phyloP scores from a whole-genome alignment of 1,139 yeast species.

The Candida sojae region DNA sequence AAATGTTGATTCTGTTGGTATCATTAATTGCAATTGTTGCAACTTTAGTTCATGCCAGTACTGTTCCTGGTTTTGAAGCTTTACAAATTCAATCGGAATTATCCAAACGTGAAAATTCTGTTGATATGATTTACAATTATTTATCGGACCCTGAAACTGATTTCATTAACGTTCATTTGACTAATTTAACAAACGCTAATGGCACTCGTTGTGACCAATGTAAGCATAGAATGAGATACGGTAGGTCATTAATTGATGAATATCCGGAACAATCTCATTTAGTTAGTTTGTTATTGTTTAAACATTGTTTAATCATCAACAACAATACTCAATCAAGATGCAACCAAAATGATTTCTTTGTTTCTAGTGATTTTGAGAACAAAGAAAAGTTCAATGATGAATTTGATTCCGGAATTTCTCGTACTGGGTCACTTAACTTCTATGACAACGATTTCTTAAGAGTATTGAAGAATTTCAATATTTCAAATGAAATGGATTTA shows the following conservation, averaged over 20 bases:
- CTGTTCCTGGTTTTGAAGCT: slow-evolving; percentile 22
- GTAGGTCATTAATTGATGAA: slow-evolving; percentile 25
- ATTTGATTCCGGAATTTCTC: slow-evolving; percentile 26
- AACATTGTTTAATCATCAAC: slow-evolving; percentile 34
- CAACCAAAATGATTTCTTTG: slow-evolving; percentile 38
- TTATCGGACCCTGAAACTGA: slow-evolving; percentile 31
- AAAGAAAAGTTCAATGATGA: slow-evolving; percentile 18
- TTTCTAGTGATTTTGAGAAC: slow-evolving; percentile 33
- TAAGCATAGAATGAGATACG: slow-evolving; percentile 36
- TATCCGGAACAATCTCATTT: slow-evolving; percentile 39
- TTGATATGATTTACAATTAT: slow-evolving; percentile 27
- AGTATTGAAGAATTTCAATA: slow-evolving; percentile 35
- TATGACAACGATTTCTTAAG: slow-evolving; percentile 44
- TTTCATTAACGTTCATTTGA: slow-evolving; percentile 30
- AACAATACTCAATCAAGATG: slow-evolving; percentile 33
- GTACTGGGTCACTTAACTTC: slow-evolving; percentile 28
- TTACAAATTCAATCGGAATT: slow-evolving; percentile 21
- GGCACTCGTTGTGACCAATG: slow-evolving; percentile 40
- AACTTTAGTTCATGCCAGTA: slow-evolving; percentile 14
- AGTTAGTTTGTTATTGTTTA: slow-evolving; percentile 36
- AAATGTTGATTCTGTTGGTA: not conserved
- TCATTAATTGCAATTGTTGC: not conserved
- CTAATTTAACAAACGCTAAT: slow-evolving; percentile 25
- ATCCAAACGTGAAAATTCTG: slow-evolving; percentile 18
- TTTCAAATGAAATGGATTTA: slow-evolving; percentile 37